phyloP scores from a whole-genome alignment of 495 filamentous ascomycete genomes.

The Penicillium samsonianum region DNA sequence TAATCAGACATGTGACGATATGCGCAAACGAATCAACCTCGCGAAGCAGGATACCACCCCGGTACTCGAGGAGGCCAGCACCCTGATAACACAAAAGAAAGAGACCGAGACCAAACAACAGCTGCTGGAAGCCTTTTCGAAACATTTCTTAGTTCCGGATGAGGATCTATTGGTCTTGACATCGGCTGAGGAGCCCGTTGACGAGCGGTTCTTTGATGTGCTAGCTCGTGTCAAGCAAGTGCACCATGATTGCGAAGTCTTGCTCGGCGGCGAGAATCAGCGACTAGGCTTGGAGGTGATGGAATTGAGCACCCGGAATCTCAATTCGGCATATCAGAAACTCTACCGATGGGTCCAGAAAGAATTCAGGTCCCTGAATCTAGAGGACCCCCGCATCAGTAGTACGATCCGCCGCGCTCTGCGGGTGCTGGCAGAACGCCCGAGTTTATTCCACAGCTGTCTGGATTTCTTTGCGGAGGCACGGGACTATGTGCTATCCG shows the following conservation, averaged over 20 bases:
- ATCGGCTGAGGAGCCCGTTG: slow-evolving; percentile 73
- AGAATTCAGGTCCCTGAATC: slow-evolving; percentile 87
- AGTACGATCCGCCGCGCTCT: slow-evolving; percentile 81
- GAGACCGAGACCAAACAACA: slow-evolving; percentile 85
- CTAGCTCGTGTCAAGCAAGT: slow-evolving; percentile 84
- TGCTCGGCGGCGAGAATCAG: slow-evolving; percentile 90
- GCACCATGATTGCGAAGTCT: slow-evolving; percentile 80
- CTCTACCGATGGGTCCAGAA: slow-evolving; percentile 92
- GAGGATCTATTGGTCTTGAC: slow-evolving; percentile 73
- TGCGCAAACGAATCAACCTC: slow-evolving; percentile 72
- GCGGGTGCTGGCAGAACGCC: slow-evolving; percentile 85
- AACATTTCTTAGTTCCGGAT: slow-evolving; percentile 81
- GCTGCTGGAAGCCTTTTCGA: slow-evolving; percentile 77
- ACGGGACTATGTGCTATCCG: slow-evolving; percentile 80
- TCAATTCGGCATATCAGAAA: slow-evolving; percentile 94
- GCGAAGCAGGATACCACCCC: slow-evolving; percentile 75
- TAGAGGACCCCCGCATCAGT: slow-evolving; percentile 93
- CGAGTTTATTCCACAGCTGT: slow-evolving; percentile 88
- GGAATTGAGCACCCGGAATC: slow-evolving; percentile 79
- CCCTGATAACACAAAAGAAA: slow-evolving; percentile 70
- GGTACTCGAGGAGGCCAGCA: slow-evolving; percentile 75
- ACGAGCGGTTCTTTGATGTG: slow-evolving; percentile 81
- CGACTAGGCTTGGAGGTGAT: slow-evolving; percentile 83
- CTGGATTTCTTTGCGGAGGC: slow-evolving; percentile 93
- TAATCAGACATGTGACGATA: slow-evolving; percentile 78